phyloP scores from a whole-genome alignment of 2,329 filamentous ascomycete genomes.

The Dryadomyces quercus-mongolicae region DNA sequence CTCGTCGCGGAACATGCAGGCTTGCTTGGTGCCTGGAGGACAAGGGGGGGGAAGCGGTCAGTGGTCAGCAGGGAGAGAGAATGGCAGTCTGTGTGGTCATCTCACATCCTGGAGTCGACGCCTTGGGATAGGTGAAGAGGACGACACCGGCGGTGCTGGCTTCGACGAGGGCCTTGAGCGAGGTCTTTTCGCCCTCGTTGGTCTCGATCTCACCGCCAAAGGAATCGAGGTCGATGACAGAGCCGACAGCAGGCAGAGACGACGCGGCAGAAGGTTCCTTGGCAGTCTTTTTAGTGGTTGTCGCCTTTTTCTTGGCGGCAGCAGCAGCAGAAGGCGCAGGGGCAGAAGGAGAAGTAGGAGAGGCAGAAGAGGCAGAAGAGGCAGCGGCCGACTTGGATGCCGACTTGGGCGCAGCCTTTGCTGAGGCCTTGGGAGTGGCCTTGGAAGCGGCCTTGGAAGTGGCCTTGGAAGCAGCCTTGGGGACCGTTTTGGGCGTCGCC shows the following conservation, averaged over 20 bases:
- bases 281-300: constrained; percentile 9
- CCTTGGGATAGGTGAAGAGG: constrained; percentile 91
- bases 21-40: constrained; percentile 73
- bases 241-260: constrained; percentile 32
- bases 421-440: constrained; percentile 3
- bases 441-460: constrained; percentile 17
- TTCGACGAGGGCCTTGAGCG: constrained; percentile 67
- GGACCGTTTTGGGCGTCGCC: constrained; percentile 1
- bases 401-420: constrained; percentile 15
- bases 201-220: constrained; percentile 69
- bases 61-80: background rate
- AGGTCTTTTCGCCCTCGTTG: constrained; percentile 71
- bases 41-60: constrained; percentile 2
- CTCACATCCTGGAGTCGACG: constrained; percentile 90
- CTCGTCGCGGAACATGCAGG: constrained; percentile 81
- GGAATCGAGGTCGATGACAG: constrained; percentile 41
- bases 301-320: constrained; percentile 9
- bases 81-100: too few species aligned
- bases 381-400: constrained; percentile 16
- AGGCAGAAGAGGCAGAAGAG: constrained; percentile 5
- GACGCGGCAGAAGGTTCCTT: constrained; percentile 18
- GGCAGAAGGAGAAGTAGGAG: constrained; percentile 15
- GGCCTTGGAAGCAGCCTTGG: constrained; percentile 15
- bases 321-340: constrained; percentile 8
- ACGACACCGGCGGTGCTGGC: constrained; percentile 79